A percentile compares a stretch with the other conserved stretches of the same genome.
These are phyloP conservation scores for Scheffersomyces parashehatae DNA, from an alignment of 1,139 yeast species.

Conservation along the genomic window DNA sequence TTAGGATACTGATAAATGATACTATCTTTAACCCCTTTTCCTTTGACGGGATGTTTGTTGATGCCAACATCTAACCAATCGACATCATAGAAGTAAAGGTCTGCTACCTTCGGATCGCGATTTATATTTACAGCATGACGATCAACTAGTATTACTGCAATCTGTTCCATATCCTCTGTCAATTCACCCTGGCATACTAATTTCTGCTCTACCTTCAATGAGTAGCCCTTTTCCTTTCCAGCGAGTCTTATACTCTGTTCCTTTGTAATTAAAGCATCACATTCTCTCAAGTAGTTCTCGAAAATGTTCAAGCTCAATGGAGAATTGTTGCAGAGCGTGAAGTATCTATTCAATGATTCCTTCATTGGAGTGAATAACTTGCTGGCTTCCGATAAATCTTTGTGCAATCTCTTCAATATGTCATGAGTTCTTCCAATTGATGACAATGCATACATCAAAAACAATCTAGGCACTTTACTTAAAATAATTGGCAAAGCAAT, in stretches of 20 bases:
- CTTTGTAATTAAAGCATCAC: constrained; percentile 36
- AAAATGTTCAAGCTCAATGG: constrained; percentile 62
- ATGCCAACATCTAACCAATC: constrained; percentile 64
- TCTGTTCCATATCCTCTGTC: constrained; percentile 43
- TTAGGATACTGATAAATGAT: constrained; percentile 9
- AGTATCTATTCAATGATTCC: constrained; percentile 55
- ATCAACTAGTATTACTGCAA: constrained; percentile 33
- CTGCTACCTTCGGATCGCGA: constrained; percentile 45
- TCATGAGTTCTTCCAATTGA: constrained; percentile 70
- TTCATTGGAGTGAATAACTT: constrained; percentile 53
- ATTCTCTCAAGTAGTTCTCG: constrained; percentile 62
- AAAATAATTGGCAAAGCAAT: constrained; percentile 54
- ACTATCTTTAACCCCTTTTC: constrained; percentile 2
- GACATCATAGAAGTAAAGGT: constrained; percentile 66
- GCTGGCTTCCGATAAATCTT: constrained; percentile 42
- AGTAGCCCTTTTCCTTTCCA: constrained; percentile 30
- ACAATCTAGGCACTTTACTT: constrained; percentile 70
- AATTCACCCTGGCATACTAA: constrained; percentile 64
- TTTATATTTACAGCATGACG: constrained; percentile 33
- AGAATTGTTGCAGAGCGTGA: constrained; percentile 51
- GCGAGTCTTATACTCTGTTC: constrained; percentile 26
- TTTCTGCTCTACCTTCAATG: constrained; percentile 60
- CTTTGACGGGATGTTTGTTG: constrained; percentile 9
- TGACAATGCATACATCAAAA: constrained; percentile 67
- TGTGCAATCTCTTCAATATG: constrained; percentile 47